These are phyloP conservation scores for Phytophthora constricta DNA, from an alignment of 352 stramenopile species.

Conservation along the genomic window DNA sequence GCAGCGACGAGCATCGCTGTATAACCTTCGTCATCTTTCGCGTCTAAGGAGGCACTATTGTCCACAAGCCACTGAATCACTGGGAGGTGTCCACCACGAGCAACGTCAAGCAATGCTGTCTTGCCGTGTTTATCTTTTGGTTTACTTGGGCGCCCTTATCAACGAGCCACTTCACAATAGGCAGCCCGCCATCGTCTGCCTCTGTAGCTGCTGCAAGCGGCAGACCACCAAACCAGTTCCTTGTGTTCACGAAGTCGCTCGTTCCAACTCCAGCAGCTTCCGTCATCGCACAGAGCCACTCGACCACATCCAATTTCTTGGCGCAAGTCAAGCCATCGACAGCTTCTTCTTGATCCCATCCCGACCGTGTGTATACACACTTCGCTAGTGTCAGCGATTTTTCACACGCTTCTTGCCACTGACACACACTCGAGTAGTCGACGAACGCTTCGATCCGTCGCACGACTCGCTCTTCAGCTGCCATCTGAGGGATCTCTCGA, in stretches of 20 bases:
- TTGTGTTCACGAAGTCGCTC: background rate
- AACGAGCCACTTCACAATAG: slow-evolving; percentile 3
- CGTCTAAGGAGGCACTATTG: background rate
- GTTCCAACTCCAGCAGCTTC: background rate
- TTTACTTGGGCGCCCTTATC: background rate
- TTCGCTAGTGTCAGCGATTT: slow-evolving; percentile 1
- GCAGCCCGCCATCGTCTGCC: background rate
- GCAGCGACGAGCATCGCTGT: slow-evolving; percentile 3
- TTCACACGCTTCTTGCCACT: background rate
- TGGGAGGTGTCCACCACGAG: background rate
- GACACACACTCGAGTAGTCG: background rate
- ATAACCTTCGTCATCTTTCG: background rate
- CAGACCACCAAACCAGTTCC: background rate
- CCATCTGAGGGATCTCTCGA: background rate
- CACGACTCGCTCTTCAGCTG: background rate
- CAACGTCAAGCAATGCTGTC: background rate
- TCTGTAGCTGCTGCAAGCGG: background rate
- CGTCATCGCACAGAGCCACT: slow-evolving; percentile 1
- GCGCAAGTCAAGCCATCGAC: background rate
- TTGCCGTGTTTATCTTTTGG: background rate
- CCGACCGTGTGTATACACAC: background rate
- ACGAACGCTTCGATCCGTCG: slow-evolving; percentile 3
- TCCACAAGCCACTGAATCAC: background rate
- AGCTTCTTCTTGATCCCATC: background rate
- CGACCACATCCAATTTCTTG: slow-evolving; percentile 6